phyloP scores from a whole-genome alignment of 2,329 filamentous ascomycete genomes.

The Aspergillus costaricaensis region DNA sequence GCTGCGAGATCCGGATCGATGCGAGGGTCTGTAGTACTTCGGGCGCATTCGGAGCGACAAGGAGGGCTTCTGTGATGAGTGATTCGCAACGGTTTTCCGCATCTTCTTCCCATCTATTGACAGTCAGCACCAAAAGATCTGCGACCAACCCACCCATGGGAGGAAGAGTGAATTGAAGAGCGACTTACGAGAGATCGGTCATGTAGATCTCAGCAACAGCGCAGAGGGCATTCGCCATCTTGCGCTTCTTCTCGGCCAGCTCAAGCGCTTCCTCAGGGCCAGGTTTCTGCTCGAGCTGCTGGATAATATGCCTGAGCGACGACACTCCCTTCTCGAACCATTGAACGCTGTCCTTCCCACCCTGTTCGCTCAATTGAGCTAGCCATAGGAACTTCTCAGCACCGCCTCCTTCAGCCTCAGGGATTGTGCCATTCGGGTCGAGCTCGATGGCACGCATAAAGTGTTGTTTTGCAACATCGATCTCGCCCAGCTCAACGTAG shows the following conservation, averaged over 20 bases:
- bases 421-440: constrained; percentile 71
- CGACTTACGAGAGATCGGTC: constrained; percentile 82
- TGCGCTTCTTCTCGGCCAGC: constrained; percentile 71
- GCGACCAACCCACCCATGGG: neutral
- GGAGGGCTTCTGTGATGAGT: constrained; percentile 84
- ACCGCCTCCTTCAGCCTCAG: constrained; percentile 74
- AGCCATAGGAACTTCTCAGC: constrained; percentile 94
- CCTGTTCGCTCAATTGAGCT: constrained; percentile 76
- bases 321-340: constrained; percentile 68
- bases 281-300: constrained; percentile 58
- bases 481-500: constrained; percentile 77
- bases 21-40: constrained; percentile 96
- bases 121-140: constrained; percentile 16
- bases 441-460: constrained; percentile 73
- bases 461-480: constrained; percentile 69
- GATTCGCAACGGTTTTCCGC: constrained; percentile 86
- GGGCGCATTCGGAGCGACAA: constrained; percentile 76
- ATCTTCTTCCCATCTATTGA: constrained; percentile 71
- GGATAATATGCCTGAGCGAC: constrained; percentile 71
- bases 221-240: constrained; percentile 88
- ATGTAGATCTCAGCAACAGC: constrained; percentile 97
- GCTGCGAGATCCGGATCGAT: constrained; percentile 88
- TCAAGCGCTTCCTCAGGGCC: constrained; percentile 41
- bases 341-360: constrained; percentile 59
- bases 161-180: neutral